These are phyloP conservation scores for Pseudonectria buxi DNA, from an alignment of 2,329 filamentous ascomycete genomes.

Conservation along the genomic window DNA sequence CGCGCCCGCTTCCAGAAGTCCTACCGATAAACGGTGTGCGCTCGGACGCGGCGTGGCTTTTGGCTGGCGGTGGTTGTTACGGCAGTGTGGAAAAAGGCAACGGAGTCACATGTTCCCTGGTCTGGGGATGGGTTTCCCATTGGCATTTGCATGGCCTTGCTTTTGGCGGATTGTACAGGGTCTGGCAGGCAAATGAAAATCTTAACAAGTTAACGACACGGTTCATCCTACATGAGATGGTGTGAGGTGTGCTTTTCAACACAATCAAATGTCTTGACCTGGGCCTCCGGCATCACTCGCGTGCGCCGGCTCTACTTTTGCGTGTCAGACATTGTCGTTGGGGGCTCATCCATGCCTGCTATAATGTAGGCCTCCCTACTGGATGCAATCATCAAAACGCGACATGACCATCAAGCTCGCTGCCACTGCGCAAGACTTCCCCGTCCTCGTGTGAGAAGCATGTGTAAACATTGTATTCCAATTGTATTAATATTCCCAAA, in stretches of 20 bases:
- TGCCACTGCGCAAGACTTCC: too few species aligned
- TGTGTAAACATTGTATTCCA: too few species aligned
- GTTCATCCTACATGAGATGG: conserved; percentile 13
- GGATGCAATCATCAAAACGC: too few species aligned
- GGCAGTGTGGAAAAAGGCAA: conserved; percentile 28
- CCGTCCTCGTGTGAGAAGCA: too few species aligned
- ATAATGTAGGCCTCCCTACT: too few species aligned
- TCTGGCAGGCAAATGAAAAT: conserved; percentile 47
- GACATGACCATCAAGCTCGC: too few species aligned
- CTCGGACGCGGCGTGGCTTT: conserved; percentile 13
- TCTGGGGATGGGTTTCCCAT: conserved; percentile 35
- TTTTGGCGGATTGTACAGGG: conserved; percentile 43
- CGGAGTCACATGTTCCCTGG: conserved; percentile 34
- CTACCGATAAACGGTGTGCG: conserved; percentile 69
- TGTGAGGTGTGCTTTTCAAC: conserved; percentile 9
- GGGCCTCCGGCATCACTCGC: conserved; percentile 7
- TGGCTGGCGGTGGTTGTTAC: conserved; percentile 18
- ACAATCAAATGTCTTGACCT: conserved; percentile 17
- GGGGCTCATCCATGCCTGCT: too few species aligned
- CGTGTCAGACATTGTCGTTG: too few species aligned
- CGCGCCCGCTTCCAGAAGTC: conserved; percentile 98
- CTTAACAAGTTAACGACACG: conserved; percentile 32
- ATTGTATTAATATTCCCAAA: too few species aligned
- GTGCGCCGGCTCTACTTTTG: not conserved
- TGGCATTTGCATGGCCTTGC: conserved; percentile 47